Base-by-base conservation (phyloP, 306 rosid genomes). In the Senna siamea region DNA sequence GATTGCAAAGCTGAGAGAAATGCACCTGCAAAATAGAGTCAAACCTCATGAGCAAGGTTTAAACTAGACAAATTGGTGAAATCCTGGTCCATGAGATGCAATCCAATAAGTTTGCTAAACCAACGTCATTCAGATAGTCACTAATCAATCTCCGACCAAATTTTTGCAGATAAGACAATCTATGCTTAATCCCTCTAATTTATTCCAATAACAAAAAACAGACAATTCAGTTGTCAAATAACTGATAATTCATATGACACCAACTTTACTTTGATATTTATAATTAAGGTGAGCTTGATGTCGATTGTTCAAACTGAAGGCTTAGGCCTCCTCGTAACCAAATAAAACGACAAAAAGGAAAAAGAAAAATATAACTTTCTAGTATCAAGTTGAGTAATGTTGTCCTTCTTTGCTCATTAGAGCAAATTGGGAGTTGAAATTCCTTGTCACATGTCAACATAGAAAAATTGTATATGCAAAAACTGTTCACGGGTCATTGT, bases 1-100 rank as follows among this genome's bases (percentile, higher is more conserved):
- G 95, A 84, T 46, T 70, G 66, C 76, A 94, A 72, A 47, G 90
- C 94, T 32, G 97, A 85, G 79, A 94, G 79, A 82, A 94, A 94
- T 40, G 88, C 83, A 70, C 97, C 97, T 94, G 93, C 85, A 80
- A 30, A 61, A 72, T 32, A n/a, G 67, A 78, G 72, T 55, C 54
- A 62, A 60, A 46, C 68, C 15, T 55, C 26, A 66, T 60, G 47
- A 85, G 85, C 72, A 75, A 66, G 28, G n/a, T n/a, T 70, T 40
- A 11, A 15, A 15, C 60, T 37, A n/a, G 74, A 77, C 13, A 18
- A 26, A 50, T 60, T 41, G 47, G 66, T 34, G 48, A 61, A 51
- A 77, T 5, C 46, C 14, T 57, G 55, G 15, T 23, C 44, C 63
- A 48, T 58, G 23, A 20, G 41, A 26, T 38, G 70, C 65, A 46